phyloP scores from a whole-genome alignment of 2,329 filamentous ascomycete genomes.

The Fusarium oligoseptatum region DNA sequence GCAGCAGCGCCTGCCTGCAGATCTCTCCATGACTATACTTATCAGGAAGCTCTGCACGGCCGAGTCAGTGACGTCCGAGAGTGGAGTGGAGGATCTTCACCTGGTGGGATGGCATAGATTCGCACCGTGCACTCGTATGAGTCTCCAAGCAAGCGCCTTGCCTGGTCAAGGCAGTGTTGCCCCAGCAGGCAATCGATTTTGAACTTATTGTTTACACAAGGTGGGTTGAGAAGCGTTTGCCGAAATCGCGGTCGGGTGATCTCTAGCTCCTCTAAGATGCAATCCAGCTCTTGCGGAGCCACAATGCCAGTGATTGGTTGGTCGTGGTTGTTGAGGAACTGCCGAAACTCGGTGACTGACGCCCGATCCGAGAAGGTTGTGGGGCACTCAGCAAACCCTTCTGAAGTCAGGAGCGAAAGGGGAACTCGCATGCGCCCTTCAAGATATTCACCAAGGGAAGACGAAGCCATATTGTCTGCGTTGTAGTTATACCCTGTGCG shows the following conservation, averaged over 20 bases:
- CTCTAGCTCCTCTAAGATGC: not conserved
- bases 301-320: slow-evolving; percentile 18
- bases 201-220: not conserved
- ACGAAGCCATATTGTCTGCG: not conserved
- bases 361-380: slow-evolving; percentile 2
- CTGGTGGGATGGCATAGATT: slow-evolving; percentile 12
- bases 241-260: not conserved
- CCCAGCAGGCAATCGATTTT: slow-evolving; percentile 6
- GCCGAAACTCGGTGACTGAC: slow-evolving; percentile 2
- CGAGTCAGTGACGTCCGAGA: not conserved
- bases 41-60: not conserved
- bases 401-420: slow-evolving; percentile 14
- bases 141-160: not conserved
- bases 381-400: slow-evolving; percentile 18
- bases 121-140: not conserved
- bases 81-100: not conserved
- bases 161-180: slow-evolving; percentile 2
- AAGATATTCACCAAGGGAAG: slow-evolving; percentile 9
- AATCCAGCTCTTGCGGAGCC: not conserved
- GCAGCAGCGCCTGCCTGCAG: not conserved
- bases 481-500: not conserved
- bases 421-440: slow-evolving; percentile 10
- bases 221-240: not conserved
- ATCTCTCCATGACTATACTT: slow-evolving; percentile 17
- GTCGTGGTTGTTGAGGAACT: slow-evolving; percentile 6